Evolutionary conservation across 352 stramenopile species (phyloP), one percentile per base, ranked within the genome.

Genomic region (Phytophthora cactorum): DNA sequence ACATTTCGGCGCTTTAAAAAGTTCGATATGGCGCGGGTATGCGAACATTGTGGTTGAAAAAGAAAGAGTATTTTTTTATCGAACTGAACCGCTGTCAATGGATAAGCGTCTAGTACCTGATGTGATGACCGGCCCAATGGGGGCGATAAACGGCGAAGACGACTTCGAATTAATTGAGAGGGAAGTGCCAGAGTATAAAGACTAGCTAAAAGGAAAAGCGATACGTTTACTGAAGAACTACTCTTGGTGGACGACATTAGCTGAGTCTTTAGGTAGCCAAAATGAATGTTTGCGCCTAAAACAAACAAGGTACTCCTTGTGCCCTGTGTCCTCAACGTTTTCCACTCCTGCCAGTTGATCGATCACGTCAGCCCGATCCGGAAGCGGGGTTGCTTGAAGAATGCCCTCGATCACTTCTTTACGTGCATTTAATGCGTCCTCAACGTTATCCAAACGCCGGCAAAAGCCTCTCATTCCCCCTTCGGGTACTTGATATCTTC

Each of bases 21-120:
- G 36, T 62, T 62, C n/a, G 15, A 36, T 5, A 62, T 62, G 54
- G 2, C 15, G 3, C 32, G 25, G 11, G 29, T 53, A 5, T 62
- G n/a, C 45, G 54, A 46, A 4, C 54, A 61, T 31, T 61, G 54
- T 34, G 54, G 43, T 2, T 62, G 54, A 17, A 53, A 32, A n/a
- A 31, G 53, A 22, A 32, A 11, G 45, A 32, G 54, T 41, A 5
- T 5, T 53, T 53, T 62, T 53, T 22, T 27, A 52, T 31, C 43
- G 44, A 10, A 54, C 54, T 46, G 43, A 27, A 5, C 43, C 54
- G 31, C 11, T 62, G 17, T 52, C 31, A 5, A 61, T 8, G 41
- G 39, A 43, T 11, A 43, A 15, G 4, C 8, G 8, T n/a, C 12
- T 43, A 43, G 36, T 43, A 8, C 36, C 36, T 15, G 9, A 43